Conservation (phyloP, 208 protist genomes). For the Crithidia sp. region DNA sequence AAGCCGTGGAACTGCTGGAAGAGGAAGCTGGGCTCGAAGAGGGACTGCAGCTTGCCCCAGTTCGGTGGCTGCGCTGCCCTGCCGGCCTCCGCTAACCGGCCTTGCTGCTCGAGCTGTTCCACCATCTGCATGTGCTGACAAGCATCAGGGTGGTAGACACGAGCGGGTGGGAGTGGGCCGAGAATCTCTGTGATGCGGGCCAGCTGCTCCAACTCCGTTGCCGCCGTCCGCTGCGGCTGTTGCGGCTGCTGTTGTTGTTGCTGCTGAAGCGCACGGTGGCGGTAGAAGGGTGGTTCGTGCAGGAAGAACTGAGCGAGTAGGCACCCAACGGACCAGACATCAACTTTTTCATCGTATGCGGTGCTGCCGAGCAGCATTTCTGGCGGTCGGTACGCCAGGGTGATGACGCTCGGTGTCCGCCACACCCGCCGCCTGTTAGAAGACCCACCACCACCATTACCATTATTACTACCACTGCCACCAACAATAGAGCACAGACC, state of each 20-base stretch:
- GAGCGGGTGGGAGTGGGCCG: conserved; percentile 52
- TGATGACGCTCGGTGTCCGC: conserved; percentile 93
- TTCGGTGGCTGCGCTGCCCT: conserved; percentile 16
- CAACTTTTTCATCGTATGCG: conserved; percentile 89
- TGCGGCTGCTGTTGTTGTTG: conserved; percentile 26
- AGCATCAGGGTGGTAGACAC: conserved; percentile 46
- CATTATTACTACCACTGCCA: not conserved
- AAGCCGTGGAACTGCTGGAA: conserved; percentile 75
- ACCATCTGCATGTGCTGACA: conserved; percentile 57
- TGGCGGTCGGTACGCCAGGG: conserved; percentile 95
- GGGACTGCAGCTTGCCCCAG: conserved; percentile 38
- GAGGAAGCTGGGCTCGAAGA: conserved; percentile 75
- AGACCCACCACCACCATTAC: not conserved
- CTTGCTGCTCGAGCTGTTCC: conserved; percentile 42
- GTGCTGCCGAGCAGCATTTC: conserved; percentile 93
- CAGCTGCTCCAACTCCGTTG: conserved; percentile 81
- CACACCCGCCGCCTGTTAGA: conserved; percentile 21
- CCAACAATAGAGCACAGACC: conserved; percentile 75
- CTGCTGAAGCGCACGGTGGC: conserved; percentile 20
- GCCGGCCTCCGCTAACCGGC: conserved; percentile 15
- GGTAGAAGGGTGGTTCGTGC: conserved; percentile 80
- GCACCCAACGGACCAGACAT: conserved; percentile 95
- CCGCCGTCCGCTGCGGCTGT: conserved; percentile 34
- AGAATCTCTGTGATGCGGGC: conserved; percentile 72
- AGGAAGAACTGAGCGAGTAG: conserved; percentile 96